phyloP scores from a whole-genome alignment of 2,329 filamentous ascomycete genomes.

The Arthrobotrys pseudoclavata region DNA sequence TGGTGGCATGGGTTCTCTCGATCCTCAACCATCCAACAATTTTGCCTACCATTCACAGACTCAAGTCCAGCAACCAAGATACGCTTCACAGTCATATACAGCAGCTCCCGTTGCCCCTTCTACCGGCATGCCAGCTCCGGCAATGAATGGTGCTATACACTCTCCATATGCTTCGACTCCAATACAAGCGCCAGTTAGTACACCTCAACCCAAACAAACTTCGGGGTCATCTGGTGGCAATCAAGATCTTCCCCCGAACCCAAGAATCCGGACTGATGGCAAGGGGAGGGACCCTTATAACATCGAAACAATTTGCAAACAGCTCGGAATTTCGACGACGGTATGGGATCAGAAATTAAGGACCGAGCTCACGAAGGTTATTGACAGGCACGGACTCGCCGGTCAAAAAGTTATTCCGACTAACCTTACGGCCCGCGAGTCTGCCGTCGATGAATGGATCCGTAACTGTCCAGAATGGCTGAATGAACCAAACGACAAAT shows the following conservation, averaged over 20 bases:
- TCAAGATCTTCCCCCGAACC: slow-evolving; percentile 54
- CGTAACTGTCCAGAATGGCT: slow-evolving; percentile 52
- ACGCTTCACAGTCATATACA: slow-evolving; percentile 44
- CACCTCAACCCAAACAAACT: slow-evolving; percentile 49
- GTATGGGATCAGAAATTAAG: slow-evolving; percentile 52
- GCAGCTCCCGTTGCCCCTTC: slow-evolving; percentile 55
- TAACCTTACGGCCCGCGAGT: slow-evolving; percentile 47
- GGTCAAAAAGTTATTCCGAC: slow-evolving; percentile 54
- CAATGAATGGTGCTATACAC: slow-evolving; percentile 50
- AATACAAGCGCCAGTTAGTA: slow-evolving; percentile 35
- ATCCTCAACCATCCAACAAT: slow-evolving; percentile 41
- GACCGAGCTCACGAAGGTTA: slow-evolving; percentile 51
- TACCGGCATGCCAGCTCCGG: slow-evolving; percentile 46
- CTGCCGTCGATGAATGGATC: slow-evolving; percentile 52
- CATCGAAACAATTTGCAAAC: slow-evolving; percentile 57
- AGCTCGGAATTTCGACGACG: slow-evolving; percentile 53
- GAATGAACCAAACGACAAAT: slow-evolving; percentile 52
- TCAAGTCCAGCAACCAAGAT: slow-evolving; percentile 49
- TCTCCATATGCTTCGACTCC: slow-evolving; percentile 43
- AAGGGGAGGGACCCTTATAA: slow-evolving; percentile 55
- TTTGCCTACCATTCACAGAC: slow-evolving; percentile 48
- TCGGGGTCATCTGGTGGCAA: slow-evolving; percentile 27
- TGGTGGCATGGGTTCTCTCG: slow-evolving; percentile 43
- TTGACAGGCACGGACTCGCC: slow-evolving; percentile 48
- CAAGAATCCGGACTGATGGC: slow-evolving; percentile 49